A percentile compares a stretch with the other conserved stretches of the same genome.
Conservation (phyloP, 2,329 filamentous ascomycete species). For the Curvularia verruculosa region DNA sequence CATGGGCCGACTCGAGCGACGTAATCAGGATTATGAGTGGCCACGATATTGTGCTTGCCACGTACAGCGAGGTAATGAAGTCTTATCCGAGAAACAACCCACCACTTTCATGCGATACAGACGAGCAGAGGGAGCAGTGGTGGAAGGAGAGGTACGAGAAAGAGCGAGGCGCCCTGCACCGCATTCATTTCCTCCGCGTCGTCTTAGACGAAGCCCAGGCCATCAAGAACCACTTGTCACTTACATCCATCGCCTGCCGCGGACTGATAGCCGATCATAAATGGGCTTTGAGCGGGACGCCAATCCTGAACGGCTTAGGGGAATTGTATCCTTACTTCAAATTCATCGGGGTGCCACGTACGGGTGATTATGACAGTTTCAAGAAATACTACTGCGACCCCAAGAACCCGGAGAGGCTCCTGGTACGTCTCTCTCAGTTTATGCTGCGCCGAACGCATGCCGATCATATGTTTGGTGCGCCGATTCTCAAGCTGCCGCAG, state of each 20-base stretch:
- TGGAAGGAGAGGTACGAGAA: constrained; percentile 42
- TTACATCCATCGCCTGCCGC: constrained; percentile 55
- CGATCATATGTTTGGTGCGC: constrained; percentile 58
- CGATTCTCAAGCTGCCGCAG: constrained; percentile 61
- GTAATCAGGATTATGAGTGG: constrained; percentile 15
- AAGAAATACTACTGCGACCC: constrained; percentile 53
- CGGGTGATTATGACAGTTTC: constrained; percentile 52
- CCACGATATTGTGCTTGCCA: constrained; percentile 50
- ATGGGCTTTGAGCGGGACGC: constrained; percentile 55
- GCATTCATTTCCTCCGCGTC: constrained; percentile 53
- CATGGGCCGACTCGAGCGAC: constrained; percentile 31
- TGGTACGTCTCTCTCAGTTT: constrained; percentile 51
- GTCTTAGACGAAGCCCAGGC: constrained; percentile 64
- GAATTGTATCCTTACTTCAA: constrained; percentile 52
- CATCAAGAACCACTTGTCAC: constrained; percentile 58
- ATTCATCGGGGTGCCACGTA: constrained; percentile 52
- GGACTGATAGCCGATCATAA: constrained; percentile 47
- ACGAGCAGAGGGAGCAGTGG: constrained; percentile 50
- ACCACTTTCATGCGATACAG: constrained; percentile 46
- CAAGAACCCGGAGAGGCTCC: constrained; percentile 45
- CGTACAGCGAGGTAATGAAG: constrained; percentile 50
- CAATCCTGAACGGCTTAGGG: constrained; percentile 44
- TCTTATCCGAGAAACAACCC: constrained; percentile 52
- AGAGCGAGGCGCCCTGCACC: constrained; percentile 43
- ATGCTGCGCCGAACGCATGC: constrained; percentile 64